phyloP scores from a whole-genome alignment of 1,139 yeast genomes.

The Petasospora rhodanensis region DNA sequence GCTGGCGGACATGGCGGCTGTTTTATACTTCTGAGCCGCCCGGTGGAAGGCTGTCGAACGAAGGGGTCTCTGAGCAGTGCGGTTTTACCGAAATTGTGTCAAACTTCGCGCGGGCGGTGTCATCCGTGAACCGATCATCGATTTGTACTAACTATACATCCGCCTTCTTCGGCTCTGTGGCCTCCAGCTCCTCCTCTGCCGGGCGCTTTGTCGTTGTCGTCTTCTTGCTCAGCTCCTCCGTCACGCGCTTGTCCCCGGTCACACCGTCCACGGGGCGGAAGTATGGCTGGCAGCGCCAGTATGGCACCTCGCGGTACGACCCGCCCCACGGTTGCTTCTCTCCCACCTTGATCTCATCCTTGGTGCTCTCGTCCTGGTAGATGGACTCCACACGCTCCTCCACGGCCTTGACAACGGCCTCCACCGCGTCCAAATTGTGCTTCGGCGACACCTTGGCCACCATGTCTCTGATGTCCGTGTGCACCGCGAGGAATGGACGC shows the following conservation, averaged over 20 bases:
- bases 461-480: constrained; percentile 71
- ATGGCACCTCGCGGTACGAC: constrained; percentile 75
- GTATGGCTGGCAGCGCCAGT: constrained; percentile 96
- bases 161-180: constrained; percentile 7
- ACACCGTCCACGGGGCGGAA: constrained; percentile 81
- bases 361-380: constrained; percentile 40
- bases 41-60: too few relatives aligned
- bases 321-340: constrained; percentile 73
- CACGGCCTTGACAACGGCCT: constrained; percentile 60
- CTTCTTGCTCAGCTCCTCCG: constrained; percentile 25
- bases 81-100: too few relatives aligned
- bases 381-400: constrained; percentile 61
- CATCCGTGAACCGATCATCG: too few relatives aligned
- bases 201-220: too few relatives aligned
- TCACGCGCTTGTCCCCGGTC: constrained; percentile 41
- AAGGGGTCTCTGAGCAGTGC: too few relatives aligned
- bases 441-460: constrained; percentile 53
- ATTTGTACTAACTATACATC: too few relatives aligned
- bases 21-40: too few relatives aligned
- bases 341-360: constrained; percentile 53
- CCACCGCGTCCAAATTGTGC: constrained; percentile 56
- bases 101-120: too few relatives aligned
- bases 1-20: too few relatives aligned
- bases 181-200: constrained; percentile 13
- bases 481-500: constrained; percentile 69